These are phyloP conservation scores for Hysterium pulicare DNA, from an alignment of 2,329 filamentous ascomycete species.

Conservation along the genomic window DNA sequence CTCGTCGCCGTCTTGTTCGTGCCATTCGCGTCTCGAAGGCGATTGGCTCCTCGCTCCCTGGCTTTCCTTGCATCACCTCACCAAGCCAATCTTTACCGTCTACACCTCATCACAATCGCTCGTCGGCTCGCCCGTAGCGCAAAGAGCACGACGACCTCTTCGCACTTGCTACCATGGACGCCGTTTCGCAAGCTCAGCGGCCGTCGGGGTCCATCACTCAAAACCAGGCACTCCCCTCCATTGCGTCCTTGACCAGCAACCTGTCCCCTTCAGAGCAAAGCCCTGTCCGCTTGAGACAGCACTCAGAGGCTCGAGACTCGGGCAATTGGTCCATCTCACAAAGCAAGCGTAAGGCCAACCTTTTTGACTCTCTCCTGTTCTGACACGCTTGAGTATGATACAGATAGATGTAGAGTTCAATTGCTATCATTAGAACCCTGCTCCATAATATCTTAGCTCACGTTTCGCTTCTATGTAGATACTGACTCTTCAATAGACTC, in stretches of 20 bases:
- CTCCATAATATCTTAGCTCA: background rate
- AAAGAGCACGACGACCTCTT: constrained; percentile 10
- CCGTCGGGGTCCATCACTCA: constrained; percentile 25
- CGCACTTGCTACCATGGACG: constrained; percentile 24
- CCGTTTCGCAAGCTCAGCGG: constrained; percentile 24
- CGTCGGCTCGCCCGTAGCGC: constrained; percentile 14
- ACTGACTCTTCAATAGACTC: constrained; percentile 30
- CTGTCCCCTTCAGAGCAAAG: constrained; percentile 32
- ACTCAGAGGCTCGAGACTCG: constrained; percentile 49
- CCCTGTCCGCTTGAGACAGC: constrained; percentile 30
- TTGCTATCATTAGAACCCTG: too few species aligned
- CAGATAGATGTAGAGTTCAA: too few species aligned
- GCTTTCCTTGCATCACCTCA: constrained; percentile 23
- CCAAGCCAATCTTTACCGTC: constrained; percentile 9
- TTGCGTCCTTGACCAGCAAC: constrained; percentile 36
- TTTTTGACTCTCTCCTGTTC: constrained; percentile 5
- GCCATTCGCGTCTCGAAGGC: constrained; percentile 5
- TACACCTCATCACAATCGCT: constrained; percentile 5
- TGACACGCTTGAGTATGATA: background rate
- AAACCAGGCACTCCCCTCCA: constrained; percentile 35
- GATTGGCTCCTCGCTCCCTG: constrained; percentile 20
- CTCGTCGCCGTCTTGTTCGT: background rate
- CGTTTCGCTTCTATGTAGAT: background rate
- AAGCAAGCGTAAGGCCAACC: constrained; percentile 53
- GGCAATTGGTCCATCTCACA: constrained; percentile 59